These are phyloP conservation scores for Cetradonia linearis DNA, from an alignment of 495 filamentous ascomycete genomes.

Conservation along the genomic window DNA sequence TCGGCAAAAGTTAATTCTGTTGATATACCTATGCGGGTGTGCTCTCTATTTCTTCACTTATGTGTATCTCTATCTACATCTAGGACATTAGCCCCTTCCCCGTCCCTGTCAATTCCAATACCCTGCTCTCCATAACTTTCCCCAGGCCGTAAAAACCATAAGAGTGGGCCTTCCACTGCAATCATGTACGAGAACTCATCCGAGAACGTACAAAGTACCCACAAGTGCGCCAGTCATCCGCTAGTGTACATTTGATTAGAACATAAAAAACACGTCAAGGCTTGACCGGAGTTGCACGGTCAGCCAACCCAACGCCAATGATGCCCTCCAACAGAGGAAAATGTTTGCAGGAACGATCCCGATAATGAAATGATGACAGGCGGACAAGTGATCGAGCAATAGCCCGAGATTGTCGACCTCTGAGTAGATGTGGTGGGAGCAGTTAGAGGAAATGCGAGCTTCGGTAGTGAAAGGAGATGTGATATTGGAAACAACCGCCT, in stretches of 20 bases:
- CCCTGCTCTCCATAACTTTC: constrained; percentile 3
- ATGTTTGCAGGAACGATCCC: constrained; percentile 2
- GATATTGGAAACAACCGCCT: constrained; percentile 4
- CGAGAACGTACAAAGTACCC: constrained; percentile 15
- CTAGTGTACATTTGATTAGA: constrained; percentile 18
- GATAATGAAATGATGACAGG: constrained; percentile 2
- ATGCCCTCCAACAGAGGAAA: constrained; percentile 6
- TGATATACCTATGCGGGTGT: background rate
- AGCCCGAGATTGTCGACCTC: background rate
- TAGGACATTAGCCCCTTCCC: background rate
- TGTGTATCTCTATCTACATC: constrained; percentile 11
- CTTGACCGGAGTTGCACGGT: constrained; percentile 6
- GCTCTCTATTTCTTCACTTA: constrained; percentile 9
- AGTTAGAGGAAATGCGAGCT: background rate
- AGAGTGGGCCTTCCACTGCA: constrained; percentile 1
- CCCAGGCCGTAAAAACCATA: constrained; percentile 11
- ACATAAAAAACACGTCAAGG: constrained; percentile 3
- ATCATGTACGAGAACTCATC: constrained; percentile 14
- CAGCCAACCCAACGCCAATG: constrained; percentile 12
- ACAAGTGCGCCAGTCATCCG: constrained; percentile 10
- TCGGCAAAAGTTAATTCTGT: background rate
- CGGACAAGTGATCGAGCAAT: background rate
- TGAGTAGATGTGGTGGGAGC: background rate
- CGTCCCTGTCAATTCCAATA: background rate
- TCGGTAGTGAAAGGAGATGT: constrained; percentile 1